phyloP scores from a whole-genome alignment of 2,329 filamentous ascomycete genomes.

The Diplodia scrobiculata region DNA sequence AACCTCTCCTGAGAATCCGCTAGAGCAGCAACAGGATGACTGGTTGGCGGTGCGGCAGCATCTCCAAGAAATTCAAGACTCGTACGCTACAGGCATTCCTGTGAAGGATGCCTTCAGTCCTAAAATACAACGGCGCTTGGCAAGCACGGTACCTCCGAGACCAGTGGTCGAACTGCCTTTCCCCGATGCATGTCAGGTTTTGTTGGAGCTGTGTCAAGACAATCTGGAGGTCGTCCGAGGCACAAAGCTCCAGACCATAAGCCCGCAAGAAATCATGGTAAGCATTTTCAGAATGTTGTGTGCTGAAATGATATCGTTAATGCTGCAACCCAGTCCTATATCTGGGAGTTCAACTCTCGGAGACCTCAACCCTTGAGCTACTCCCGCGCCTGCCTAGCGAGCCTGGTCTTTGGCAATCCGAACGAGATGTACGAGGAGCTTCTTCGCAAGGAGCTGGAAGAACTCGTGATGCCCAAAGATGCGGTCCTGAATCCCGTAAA shows the following conservation, averaged over 20 bases:
- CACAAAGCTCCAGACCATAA: constrained; percentile 34
- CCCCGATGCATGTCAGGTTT: constrained; percentile 68
- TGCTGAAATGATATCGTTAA: too few species aligned
- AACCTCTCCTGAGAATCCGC: constrained; percentile 46
- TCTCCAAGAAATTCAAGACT: constrained; percentile 61
- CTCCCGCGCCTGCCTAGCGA: constrained; percentile 76
- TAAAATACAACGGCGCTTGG: constrained; percentile 86
- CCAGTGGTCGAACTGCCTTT: constrained; percentile 80
- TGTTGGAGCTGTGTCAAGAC: constrained; percentile 72
- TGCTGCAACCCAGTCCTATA: constrained; percentile 62
- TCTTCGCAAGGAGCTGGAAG: constrained; percentile 77
- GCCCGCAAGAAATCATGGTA: constrained; percentile 42
- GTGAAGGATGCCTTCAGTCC: constrained; percentile 82
- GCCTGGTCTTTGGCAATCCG: constrained; percentile 68
- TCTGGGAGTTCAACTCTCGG: constrained; percentile 72
- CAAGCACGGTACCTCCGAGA: constrained; percentile 89
- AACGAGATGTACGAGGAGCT: constrained; percentile 70
- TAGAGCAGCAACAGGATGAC: constrained; percentile 36
- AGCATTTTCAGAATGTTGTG: background rate
- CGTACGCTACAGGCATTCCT: constrained; percentile 63
- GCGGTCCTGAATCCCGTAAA: constrained; percentile 71
- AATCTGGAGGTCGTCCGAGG: constrained; percentile 59
- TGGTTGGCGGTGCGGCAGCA: constrained; percentile 45
- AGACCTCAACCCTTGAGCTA: constrained; percentile 83
- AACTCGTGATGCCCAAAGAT: constrained; percentile 72